Conservation (phyloP, 2,329 filamentous ascomycete genomes). For the Thelonectria olida region DNA sequence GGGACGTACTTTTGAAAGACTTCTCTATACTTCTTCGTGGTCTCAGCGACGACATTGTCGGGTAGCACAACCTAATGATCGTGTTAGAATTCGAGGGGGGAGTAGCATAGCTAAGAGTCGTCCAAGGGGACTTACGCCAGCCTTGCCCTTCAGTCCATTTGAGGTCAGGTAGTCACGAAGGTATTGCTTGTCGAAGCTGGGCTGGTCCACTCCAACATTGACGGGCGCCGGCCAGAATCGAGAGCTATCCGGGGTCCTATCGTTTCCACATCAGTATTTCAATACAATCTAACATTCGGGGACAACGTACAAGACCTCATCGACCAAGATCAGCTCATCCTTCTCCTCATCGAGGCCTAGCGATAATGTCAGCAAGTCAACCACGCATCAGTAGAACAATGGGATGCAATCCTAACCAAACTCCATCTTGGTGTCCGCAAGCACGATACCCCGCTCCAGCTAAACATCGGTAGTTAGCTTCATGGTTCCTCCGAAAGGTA, state of each 20-base stretch:
- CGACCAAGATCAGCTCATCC: slow-evolving; percentile 40
- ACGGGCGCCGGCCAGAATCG: slow-evolving; percentile 84
- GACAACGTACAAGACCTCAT: slow-evolving; percentile 29
- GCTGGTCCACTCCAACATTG: slow-evolving; percentile 73
- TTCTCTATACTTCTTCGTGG: slow-evolving; percentile 50
- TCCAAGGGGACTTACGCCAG: slow-evolving; percentile 20
- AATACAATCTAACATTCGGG: not conserved
- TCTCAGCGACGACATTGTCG: slow-evolving; percentile 75
- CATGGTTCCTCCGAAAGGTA: no score
- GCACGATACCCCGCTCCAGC: slow-evolving; percentile 32
- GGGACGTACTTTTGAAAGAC: slow-evolving; percentile 10
- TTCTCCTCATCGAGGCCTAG: slow-evolving; percentile 37
- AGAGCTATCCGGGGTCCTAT: slow-evolving; percentile 66
- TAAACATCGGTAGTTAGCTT: no score
- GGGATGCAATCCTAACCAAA: slow-evolving; percentile 22
- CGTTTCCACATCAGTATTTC: not conserved
- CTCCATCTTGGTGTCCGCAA: slow-evolving; percentile 40
- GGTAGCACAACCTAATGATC: slow-evolving; percentile 62
- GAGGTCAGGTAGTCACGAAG: slow-evolving; percentile 82
- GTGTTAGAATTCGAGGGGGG: not conserved
- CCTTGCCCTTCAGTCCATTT: slow-evolving; percentile 63
- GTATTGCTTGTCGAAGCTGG: slow-evolving; percentile 88
- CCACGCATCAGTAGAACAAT: not conserved
- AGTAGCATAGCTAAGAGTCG: not conserved
- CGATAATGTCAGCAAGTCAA: not conserved